phyloP scores from a whole-genome alignment of 1,139 yeast genomes.

The Barnettozyma hawaiiensis region DNA sequence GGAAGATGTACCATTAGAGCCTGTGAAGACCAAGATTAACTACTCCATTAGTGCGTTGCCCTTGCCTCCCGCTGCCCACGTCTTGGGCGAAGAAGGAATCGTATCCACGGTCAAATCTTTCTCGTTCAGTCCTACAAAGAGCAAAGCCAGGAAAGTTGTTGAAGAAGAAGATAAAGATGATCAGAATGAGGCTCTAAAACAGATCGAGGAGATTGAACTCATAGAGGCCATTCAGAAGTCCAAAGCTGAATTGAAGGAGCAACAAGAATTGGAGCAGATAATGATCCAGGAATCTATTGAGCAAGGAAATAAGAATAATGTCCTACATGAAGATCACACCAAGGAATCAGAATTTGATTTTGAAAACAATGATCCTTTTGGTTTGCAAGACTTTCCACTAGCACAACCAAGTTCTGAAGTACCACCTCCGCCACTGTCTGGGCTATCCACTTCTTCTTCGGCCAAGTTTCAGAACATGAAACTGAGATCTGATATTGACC shows the following conservation, averaged over 20 bases:
- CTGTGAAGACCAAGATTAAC: slow-evolving; percentile 26
- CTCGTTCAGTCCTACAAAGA: slow-evolving; percentile 22
- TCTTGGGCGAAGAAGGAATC: slow-evolving; percentile 10
- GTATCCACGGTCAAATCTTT: slow-evolving; percentile 16
- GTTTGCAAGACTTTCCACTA: not conserved
- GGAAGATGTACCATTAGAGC: slow-evolving; percentile 51
- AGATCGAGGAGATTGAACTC: slow-evolving; percentile 35
- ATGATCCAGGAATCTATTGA: slow-evolving; percentile 7
- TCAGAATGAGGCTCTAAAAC: slow-evolving; percentile 26
- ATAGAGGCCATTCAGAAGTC: slow-evolving; percentile 44
- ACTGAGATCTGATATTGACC: slow-evolving; percentile 17
- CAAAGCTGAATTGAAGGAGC: slow-evolving; percentile 32
- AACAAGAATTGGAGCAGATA: slow-evolving; percentile 14
- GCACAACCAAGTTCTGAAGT: not conserved
- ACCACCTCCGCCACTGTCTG: not conserved
- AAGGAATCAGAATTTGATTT: slow-evolving; percentile 3
- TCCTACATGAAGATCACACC: not conserved
- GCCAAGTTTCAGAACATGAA: not conserved
- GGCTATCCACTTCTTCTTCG: not conserved
- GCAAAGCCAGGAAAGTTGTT: slow-evolving; percentile 6
- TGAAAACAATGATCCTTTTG: slow-evolving; percentile 1
- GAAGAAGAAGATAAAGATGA: slow-evolving; percentile 14
- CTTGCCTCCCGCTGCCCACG: slow-evolving; percentile 27
- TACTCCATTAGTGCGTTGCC: slow-evolving; percentile 36
- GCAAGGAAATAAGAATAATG: slow-evolving; percentile 1